These are phyloP conservation scores for Plasmodium inui DNA, from an alignment of 169 alveolate species.

Conservation along the genomic window DNA sequence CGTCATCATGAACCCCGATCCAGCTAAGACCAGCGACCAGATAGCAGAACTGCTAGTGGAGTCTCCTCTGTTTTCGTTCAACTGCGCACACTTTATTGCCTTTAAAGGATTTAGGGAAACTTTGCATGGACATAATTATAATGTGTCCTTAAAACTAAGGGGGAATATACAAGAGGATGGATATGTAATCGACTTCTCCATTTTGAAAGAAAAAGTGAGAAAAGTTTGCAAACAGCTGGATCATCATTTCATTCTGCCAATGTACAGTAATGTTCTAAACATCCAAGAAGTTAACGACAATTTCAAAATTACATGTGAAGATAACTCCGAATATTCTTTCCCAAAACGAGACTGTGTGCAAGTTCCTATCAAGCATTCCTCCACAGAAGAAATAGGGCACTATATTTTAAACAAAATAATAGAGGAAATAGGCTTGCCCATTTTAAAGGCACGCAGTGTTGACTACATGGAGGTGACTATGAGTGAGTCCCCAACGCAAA, in stretches of 20 bases:
- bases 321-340: conserved; percentile 64
- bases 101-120: conserved; percentile 69
- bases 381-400: conserved; percentile 69
- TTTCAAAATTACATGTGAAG: conserved; percentile 64
- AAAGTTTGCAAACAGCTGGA: conserved; percentile 47
- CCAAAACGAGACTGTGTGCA: conserved; percentile 56
- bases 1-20: conserved; percentile 15
- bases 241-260: conserved; percentile 70
- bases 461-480: conserved; percentile 41
- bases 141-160: conserved; percentile 56
- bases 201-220: conserved; percentile 42
- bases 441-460: conserved; percentile 34
- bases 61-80: conserved; percentile 72
- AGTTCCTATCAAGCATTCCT: conserved; percentile 74
- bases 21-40: neutral
- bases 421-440: conserved; percentile 39
- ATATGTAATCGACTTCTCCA: conserved; percentile 71
- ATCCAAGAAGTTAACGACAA: conserved; percentile 42
- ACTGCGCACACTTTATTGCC: conserved; percentile 75
- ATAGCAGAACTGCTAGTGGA: conserved; percentile 49
- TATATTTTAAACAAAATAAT: conserved; percentile 32
- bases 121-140: conserved; percentile 76
- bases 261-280: conserved; percentile 71
- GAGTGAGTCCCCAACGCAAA: conserved; percentile 72
- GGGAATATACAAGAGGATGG: conserved; percentile 71